Conservation (phyloP, 2,329 filamentous ascomycete species). For the Talaromyces funiculosus region DNA sequence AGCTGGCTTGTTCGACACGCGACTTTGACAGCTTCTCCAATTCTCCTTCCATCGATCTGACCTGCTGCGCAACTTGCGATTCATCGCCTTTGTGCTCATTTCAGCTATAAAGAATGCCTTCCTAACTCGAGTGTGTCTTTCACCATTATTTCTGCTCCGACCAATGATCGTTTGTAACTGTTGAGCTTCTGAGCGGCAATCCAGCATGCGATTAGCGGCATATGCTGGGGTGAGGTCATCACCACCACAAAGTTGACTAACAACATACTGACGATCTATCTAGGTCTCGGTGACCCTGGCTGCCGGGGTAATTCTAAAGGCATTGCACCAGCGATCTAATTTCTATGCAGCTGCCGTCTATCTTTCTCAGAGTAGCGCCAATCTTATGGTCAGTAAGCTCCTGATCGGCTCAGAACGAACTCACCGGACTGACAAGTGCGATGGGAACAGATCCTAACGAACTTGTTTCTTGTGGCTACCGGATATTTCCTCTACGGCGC, state of each 20-base stretch:
- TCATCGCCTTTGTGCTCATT: slow-evolving; percentile 11
- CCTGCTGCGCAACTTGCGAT: slow-evolving; percentile 2
- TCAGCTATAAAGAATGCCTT: slow-evolving; percentile 7
- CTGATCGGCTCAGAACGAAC: background rate
- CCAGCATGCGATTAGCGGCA: slow-evolving; percentile 44
- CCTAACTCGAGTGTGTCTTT: slow-evolving; percentile 2
- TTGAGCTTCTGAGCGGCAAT: slow-evolving; percentile 16
- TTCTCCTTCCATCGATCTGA: background rate
- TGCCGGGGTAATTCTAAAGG: slow-evolving; percentile 75
- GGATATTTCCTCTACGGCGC: slow-evolving; percentile 77
- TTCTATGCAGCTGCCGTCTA: slow-evolving; percentile 99
- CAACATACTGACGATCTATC: slow-evolving; percentile 14
- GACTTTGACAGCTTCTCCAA: background rate
- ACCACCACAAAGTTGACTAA: background rate
- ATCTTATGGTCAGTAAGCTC: slow-evolving; percentile 65
- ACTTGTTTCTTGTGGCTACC: slow-evolving; percentile 77
- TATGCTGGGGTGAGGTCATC: slow-evolving; percentile 44
- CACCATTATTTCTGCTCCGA: slow-evolving; percentile 3
- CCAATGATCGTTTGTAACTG: slow-evolving; percentile 22
- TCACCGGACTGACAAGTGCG: background rate
- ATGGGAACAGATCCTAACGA: slow-evolving; percentile 66
- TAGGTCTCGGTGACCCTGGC: slow-evolving; percentile 80
- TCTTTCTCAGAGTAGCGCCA: slow-evolving; percentile 91
- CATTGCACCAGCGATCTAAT: slow-evolving; percentile 90
- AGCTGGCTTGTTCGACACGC: slow-evolving; percentile 14